Evolutionary conservation across 1,284 basidiomycete species (phyloP), one percentile per base, ranked within the genome.

Genomic region (Omphalotus olearius): DNA sequence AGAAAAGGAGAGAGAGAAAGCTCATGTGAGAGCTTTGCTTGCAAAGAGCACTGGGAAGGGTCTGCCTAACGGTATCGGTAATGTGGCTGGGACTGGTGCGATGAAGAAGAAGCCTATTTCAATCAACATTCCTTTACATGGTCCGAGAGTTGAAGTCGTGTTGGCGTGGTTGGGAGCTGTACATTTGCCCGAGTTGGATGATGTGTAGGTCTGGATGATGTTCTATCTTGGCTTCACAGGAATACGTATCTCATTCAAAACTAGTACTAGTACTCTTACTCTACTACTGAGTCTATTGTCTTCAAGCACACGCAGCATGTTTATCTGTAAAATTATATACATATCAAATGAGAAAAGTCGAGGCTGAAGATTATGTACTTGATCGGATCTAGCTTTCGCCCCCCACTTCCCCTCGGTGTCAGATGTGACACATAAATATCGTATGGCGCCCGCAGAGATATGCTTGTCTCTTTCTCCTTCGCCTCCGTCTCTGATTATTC

Each of bases 161-260:
- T 72, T 92, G 53, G 88, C 88, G 40, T 92, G 88, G 88, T 67
- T 92, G 53, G 85, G 75, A 17, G 87, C 85, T 14, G 83, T 89
- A 50, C 82, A 88, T 72, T 65, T 92, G 39, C 79, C 78, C 7
- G 85, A 87, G 60, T 64, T 89, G 59, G 88, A 88, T 45, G 88
- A 88, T 45, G 64, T 51, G 4, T 51, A 47, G 51, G 26, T 33
- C 35, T 26, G 3, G 23, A 23, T 17, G 10, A 6, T 35, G 10
- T 13, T 33, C 13, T 33, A 2, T 33, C 13, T 33, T 13, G 30
- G 13, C 7, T 10, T 33, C 30, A 33, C 13, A 33, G 30, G 13
- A 33, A 33, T 33, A 10, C 30, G 7, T 13, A 10, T 33, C 10
- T 28, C 2, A 33, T 7, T 33, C 13, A 9, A 33, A 33, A 33